Conservation (phyloP, 1,284 basidiomycete species). For the Sanghuangporus weigelae region DNA sequence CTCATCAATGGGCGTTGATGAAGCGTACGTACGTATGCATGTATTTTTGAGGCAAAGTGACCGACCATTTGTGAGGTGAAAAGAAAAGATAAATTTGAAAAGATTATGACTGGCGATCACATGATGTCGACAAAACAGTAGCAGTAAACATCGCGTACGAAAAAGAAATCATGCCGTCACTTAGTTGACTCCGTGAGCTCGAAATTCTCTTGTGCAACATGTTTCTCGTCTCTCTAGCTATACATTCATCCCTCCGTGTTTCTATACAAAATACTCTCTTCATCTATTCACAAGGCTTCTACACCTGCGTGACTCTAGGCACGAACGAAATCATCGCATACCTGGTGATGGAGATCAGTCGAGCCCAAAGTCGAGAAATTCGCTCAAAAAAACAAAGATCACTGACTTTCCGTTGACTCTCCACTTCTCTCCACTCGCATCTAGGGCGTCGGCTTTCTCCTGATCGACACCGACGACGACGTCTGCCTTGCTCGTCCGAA, state of each 20-base stretch:
- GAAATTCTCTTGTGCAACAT: background rate
- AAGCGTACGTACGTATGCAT: too few relatives aligned
- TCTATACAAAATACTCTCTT: background rate
- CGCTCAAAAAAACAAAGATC: background rate
- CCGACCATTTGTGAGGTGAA: too few relatives aligned
- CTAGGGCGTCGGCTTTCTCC: slow-evolving; percentile 61
- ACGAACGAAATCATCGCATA: slow-evolving; percentile 45
- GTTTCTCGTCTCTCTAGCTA: background rate
- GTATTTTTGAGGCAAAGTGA: too few relatives aligned
- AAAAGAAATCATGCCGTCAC: background rate
- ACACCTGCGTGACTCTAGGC: background rate
- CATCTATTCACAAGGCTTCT: background rate
- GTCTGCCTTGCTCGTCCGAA: slow-evolving; percentile 96
- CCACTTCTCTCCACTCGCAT: slow-evolving; percentile 71
- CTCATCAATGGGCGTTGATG: too few relatives aligned
- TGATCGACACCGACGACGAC: slow-evolving; percentile 79
- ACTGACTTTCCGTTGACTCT: slow-evolving; percentile 76
- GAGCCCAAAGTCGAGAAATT: background rate
- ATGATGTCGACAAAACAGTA: background rate
- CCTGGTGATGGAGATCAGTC: slow-evolving; percentile 24
- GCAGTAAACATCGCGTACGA: background rate
- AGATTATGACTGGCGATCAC: background rate
- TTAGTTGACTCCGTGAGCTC: background rate
- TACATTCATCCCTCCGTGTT: background rate
- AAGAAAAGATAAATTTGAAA: too few relatives aligned